Conservation (phyloP, 495 filamentous ascomycete genomes). For the Aspergillus diversus region DNA sequence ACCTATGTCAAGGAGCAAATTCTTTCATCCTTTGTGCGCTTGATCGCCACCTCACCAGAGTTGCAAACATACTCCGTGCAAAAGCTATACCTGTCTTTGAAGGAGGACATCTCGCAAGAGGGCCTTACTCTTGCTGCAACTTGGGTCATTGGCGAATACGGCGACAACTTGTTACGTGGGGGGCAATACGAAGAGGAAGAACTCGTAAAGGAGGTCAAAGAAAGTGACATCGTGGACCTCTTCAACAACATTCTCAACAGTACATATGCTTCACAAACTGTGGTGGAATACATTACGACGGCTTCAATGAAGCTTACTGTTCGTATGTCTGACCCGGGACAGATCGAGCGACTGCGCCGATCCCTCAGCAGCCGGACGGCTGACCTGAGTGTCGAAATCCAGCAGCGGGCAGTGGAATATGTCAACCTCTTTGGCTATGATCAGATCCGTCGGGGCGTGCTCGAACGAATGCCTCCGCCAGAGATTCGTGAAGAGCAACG, state of each 20-base stretch:
- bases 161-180: conserved; percentile 81
- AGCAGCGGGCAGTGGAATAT: conserved; percentile 94
- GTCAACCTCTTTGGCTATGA: conserved; percentile 90
- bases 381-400: conserved; percentile 90
- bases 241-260: conserved; percentile 91
- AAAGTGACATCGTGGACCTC: conserved; percentile 87
- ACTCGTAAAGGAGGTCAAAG: conserved; percentile 83
- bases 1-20: conserved; percentile 98
- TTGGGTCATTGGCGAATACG: conserved; percentile 99
- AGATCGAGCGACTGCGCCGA: conserved; percentile 81
- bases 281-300: conserved; percentile 93
- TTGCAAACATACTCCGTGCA: conserved; percentile 95
- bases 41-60: conserved; percentile 93
- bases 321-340: conserved; percentile 76
- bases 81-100: conserved; percentile 86
- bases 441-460: conserved; percentile 81
- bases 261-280: conserved; percentile 84
- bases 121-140: conserved; percentile 89
- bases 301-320: conserved; percentile 95
- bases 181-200: conserved; percentile 97
- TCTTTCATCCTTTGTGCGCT: conserved; percentile 90
- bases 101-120: conserved; percentile 96
- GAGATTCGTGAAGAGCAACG: conserved; percentile 94
- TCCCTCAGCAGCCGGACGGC: conserved; percentile 75
- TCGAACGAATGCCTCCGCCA: conserved; percentile 96